Conservation (phyloP, 2,329 filamentous ascomycete genomes). For the Fusarium anthophilum region DNA sequence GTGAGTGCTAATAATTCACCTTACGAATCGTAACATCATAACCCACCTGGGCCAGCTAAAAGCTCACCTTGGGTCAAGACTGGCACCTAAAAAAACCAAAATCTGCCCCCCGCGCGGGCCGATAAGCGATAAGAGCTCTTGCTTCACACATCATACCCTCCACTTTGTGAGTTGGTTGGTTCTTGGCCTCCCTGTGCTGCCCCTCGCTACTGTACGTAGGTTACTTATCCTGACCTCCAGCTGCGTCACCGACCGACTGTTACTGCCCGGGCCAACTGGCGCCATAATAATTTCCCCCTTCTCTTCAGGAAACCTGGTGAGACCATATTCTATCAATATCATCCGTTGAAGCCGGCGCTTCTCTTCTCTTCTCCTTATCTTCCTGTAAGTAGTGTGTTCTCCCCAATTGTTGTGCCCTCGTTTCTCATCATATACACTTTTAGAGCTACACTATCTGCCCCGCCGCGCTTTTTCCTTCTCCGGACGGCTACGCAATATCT, state of each 20-base stretch:
- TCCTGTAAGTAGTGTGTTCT: constrained; percentile 22
- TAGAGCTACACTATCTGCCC: constrained; percentile 44
- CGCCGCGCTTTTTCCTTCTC: constrained; percentile 42
- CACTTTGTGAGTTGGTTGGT: constrained; percentile 21
- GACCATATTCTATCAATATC: constrained; percentile 40
- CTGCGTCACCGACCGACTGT: constrained; percentile 38
- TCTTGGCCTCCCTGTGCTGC: constrained; percentile 23
- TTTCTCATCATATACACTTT: constrained; percentile 41
- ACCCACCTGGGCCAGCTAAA: constrained; percentile 12
- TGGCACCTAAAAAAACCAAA: constrained; percentile 2
- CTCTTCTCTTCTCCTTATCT: constrained; percentile 21
- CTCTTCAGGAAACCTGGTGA: constrained; percentile 29
- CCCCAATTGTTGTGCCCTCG: constrained; percentile 8
- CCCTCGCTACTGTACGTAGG: constrained; percentile 3
- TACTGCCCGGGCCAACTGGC: constrained; percentile 36
- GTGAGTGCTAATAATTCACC: constrained; percentile 33
- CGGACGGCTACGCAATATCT: constrained; percentile 40
- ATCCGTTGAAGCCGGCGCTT: constrained; percentile 25
- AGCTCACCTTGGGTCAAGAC: constrained; percentile 24
- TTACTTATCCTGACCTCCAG: constrained; percentile 10
- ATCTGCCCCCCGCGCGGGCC: constrained; percentile 36
- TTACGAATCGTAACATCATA: constrained; percentile 34
- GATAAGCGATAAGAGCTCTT: constrained; percentile 45
- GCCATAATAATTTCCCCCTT: constrained; percentile 43
- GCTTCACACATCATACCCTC: constrained; percentile 27